Base-by-base conservation (phyloP, 768 basidiomycete species). In the Cantharellus anzutake region DNA sequence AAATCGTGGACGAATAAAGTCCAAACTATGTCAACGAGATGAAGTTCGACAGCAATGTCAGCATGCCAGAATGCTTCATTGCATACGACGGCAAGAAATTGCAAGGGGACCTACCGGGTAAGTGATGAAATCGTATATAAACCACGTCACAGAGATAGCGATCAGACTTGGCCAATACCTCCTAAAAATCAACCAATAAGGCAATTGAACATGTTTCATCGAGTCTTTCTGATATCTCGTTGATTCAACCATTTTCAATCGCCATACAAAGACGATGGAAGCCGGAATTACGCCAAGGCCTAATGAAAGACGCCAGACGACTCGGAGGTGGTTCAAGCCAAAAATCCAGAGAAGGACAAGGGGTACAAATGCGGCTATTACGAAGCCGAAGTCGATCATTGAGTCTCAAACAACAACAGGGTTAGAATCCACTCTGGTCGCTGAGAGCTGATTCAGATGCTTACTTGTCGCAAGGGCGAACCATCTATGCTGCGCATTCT, bases 281-380 rank as follows among this genome's bases (percentile, higher is more conserved):
- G 91, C 90, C 41, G 91, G 91, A 59, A 94, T 67, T 44, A 83
- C 72, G 41, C 91, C 91, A 4, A 94, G 77, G 40, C 87, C 91
- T 5, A 94, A 77, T 29, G 89, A 86, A 51, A 87, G 65, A 57
- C 91, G 82, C 90, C 90, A 94, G 3, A 89, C 84, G 2, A 84
- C 85, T 37, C 84, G 79, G 50, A 93, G 80, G 67, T 92, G 90
- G 62, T 86, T 71, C 48, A 78, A 66, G 40, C 87, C 86, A 62
- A 85, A 91, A 65, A 93, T 93, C 90, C 88, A 91, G 66, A 80
- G 86, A 39, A 91, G 73, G 37, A 93, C 84, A 3, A 93, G 75
- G 11, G 89, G 88, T 2, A 87, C 83, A 63, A 92, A 90, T 5
- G 85, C 75, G 4, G 83, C 72, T 53, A 91, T 66, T 48, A 88